Evolutionary conservation across 768 basidiomycete species (phyloP).

Genomic region (Amanita pallidorosea): DNA sequence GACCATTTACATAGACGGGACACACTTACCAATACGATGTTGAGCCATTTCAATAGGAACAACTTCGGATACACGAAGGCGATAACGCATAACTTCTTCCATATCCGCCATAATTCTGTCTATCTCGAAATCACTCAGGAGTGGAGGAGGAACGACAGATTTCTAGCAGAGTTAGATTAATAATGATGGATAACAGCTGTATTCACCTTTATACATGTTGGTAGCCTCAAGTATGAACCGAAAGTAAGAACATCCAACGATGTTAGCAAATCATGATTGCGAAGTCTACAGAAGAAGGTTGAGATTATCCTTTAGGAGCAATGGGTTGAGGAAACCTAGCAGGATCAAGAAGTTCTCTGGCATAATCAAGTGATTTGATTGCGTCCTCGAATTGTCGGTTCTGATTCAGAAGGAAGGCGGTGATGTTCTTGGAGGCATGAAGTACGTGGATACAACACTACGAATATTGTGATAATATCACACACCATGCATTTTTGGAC

Average conservation of each 20-base stretch:
- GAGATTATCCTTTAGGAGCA: conserved; percentile 4
- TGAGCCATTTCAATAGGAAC: conserved; percentile 74
- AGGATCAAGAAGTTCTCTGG: conserved; percentile 60
- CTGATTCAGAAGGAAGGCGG: conserved; percentile 77
- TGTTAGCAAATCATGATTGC: conserved; percentile 90
- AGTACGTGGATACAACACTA: background rate
- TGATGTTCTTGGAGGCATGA: conserved; percentile 54
- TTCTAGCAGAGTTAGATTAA: conserved; percentile 34
- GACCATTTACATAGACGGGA: conserved; percentile 1
- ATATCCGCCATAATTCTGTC: conserved; percentile 56
- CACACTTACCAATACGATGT: conserved; percentile 46
- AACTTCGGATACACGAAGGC: conserved; percentile 69
- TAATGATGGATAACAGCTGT: background rate
- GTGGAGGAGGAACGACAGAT: conserved; percentile 51
- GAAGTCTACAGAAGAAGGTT: conserved; percentile 38
- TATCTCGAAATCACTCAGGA: conserved; percentile 59
- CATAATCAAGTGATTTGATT: conserved; percentile 49
- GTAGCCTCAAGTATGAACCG: conserved; percentile 79
- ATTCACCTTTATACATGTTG: conserved; percentile 66
- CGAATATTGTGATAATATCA: background rate
- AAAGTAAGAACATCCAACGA: conserved; percentile 83
- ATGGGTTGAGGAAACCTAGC: conserved; percentile 47
- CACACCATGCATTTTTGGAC: conserved; percentile 81
- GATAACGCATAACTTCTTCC: conserved; percentile 69
- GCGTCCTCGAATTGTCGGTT: conserved; percentile 75